Evolutionary conservation across 2,329 filamentous ascomycete genomes (phyloP).

Genomic region (Hortaea sp.): DNA sequence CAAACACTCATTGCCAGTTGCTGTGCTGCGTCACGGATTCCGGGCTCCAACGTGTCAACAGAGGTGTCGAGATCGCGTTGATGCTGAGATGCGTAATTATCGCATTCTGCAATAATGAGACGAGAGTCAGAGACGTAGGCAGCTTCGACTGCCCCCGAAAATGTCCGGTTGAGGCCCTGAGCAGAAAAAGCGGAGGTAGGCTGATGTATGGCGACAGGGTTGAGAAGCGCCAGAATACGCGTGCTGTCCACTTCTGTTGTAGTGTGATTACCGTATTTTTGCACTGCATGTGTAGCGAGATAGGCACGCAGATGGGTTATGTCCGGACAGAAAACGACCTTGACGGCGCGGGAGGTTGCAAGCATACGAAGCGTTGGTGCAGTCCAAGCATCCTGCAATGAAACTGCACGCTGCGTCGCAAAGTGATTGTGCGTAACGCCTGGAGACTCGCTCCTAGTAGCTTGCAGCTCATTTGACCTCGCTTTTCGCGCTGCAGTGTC

Average conservation of each 20-base stretch:
- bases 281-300: slow-evolving; percentile 32
- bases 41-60: not conserved
- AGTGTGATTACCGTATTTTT: slow-evolving; percentile 1
- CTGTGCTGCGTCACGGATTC: not conserved
- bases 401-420: not conserved
- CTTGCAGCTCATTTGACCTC: not conserved
- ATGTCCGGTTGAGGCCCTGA: slow-evolving; percentile 56
- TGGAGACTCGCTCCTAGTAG: not conserved
- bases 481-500: not conserved
- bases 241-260: not conserved
- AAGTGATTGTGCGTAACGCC: not conserved
- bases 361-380: slow-evolving; percentile 57
- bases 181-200: slow-evolving; percentile 65
- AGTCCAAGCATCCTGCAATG: not conserved
- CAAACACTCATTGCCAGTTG: slow-evolving; percentile 19
- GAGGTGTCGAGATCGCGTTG: not conserved
- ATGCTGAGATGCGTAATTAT: slow-evolving; percentile 1
- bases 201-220: slow-evolving; percentile 55
- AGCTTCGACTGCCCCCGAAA: slow-evolving; percentile 54
- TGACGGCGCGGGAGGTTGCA: slow-evolving; percentile 57
- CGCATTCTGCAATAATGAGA: slow-evolving; percentile 35
- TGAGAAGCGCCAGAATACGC: slow-evolving; percentile 50
- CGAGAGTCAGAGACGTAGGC: slow-evolving; percentile 31
- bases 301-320: slow-evolving; percentile 69
- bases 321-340: slow-evolving; percentile 62